Evolutionary conservation across 2,329 filamentous ascomycete genomes (phyloP), one percentile per base, ranked within the genome.

Genomic region (Colletotrichum echinochloae): DNA sequence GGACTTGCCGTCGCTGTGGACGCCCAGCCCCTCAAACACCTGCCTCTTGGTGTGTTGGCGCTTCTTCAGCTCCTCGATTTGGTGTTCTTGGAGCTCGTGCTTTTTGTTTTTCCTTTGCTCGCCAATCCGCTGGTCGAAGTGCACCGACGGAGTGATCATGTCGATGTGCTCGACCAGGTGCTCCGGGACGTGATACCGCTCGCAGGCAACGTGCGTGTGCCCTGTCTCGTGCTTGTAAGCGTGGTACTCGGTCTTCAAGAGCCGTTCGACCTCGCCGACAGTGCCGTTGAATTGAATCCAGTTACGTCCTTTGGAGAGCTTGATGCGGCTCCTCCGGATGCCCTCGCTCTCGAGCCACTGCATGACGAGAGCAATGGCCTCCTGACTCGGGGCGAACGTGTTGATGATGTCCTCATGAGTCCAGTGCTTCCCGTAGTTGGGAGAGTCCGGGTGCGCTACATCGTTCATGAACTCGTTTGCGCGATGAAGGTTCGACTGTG

Each of bases 271-370:
- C 75, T 90, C 85, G 44, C 82, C 79, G 3, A 85, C 84, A 7
- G 86, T 86, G 11, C 86, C 86, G 65, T 88, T 82, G 75, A 90
- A 88, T 14, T 82, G 79, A 26, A 89, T 75, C 86, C 87, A 89
- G 60, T 84, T 84, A 63, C 84, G 83, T 35, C 84, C 84, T 51
- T 82, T 80, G 0, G 87, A 87, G 52, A 87, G 82, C 49, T 78
- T 79, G 52, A 90, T 81, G 5, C 86, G 82, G 3, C 80, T 79
- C 2, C 77, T 76, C 23, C 81, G 75, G 52, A 91, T 86, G 8
- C 88, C 89, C 28, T 84, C 82, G 6, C 78, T 76, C 26, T 81
- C 77, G n/a, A 90, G 81, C 88, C 88, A 91, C 11, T 80, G 74
- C 74, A 83, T 83, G 37, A 90, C 85, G 1, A 83, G 78, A 20